Base-by-base conservation (phyloP, 1,284 basidiomycete species). In the Naganishia sp. region DNA sequence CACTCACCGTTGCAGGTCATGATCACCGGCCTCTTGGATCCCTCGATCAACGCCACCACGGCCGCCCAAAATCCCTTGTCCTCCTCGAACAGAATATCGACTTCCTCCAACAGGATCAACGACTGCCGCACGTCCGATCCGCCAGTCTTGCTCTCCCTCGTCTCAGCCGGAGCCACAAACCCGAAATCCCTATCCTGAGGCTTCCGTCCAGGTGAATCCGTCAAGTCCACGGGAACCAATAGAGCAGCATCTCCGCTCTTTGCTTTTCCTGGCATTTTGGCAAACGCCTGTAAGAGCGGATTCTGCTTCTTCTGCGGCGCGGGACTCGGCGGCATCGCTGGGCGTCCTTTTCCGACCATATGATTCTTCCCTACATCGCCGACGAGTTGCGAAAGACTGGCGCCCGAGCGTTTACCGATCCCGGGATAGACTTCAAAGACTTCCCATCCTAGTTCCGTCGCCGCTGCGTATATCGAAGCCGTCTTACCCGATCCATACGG, bases 351-450 rank as follows among this genome's bases (percentile, higher is more conserved):
- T 3, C 73, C 72, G 11, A 95, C 87, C 68, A 89, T 84, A 77
- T 97, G 94, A 77, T 97, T 99, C 79, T 86, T 90, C 11, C 91
- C 91, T 1, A 97, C 90, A 71, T 96, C 92, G 11, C 96, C 96
- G 25, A 99, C 87, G 67, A 95, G 84, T 63, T 84, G 83, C 63
- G 90, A 86, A 66, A 99, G 80, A 69, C 87, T 90, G 43, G 87
- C 83, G 2, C 90, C 91, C 52, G 86, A 90, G 25, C 96, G 86
- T 74, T 86, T 89, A 28, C 92, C 92, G 67, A 94, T 88, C 4
- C 96, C 96, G n/a, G 96, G 90, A 79, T 94, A 92, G 10, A 99
- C 91, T 78, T 99, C 96, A 74, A 99, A 97, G 13, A 99, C 87
- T 60, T 96, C 91, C 89, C 90, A 99, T 5, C 90, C 92, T 23